Percentiles rank a stretch among this genome's conserved stretches.
phyloP scores from a whole-genome alignment of 768 basidiomycete species.

The Floccularia luteovirens region DNA sequence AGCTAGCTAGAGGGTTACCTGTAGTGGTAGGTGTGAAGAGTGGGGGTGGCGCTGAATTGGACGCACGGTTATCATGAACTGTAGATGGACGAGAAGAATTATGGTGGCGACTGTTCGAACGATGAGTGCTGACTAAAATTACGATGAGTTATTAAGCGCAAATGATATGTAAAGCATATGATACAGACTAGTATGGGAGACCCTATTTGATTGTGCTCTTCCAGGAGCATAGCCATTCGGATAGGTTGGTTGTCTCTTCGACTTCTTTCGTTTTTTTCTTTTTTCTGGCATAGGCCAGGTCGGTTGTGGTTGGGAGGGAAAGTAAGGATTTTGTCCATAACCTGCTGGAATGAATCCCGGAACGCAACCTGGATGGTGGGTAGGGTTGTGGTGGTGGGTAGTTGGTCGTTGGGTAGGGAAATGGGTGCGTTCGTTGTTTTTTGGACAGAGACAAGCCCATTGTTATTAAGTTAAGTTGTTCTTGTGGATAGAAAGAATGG shows the following conservation, averaged over 20 bases:
- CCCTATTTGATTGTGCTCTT: not conserved
- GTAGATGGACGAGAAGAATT: not conserved
- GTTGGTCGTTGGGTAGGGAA: not conserved
- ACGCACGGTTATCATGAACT: no score
- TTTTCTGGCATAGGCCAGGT: not conserved
- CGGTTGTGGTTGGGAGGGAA: constrained; percentile 1
- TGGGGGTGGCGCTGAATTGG: not conserved
- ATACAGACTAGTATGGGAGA: not conserved
- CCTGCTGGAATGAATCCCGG: constrained; percentile 2
- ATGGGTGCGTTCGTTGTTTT: not conserved
- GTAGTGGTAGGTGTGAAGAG: not conserved
- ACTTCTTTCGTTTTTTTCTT: not conserved
- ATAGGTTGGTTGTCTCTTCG: not conserved
- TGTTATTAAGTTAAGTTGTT: not conserved
- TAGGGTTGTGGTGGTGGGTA: constrained; percentile 1
- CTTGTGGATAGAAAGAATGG: not conserved
- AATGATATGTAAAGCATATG: not conserved
- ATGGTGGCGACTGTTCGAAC: not conserved
- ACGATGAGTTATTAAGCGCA: not conserved
- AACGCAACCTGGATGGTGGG: not conserved
- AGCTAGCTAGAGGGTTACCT: not conserved
- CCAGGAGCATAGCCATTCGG: not conserved
- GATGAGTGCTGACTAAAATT: not conserved
- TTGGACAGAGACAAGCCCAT: constrained; percentile 1
- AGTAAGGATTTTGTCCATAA: not conserved